A percentile compares a stretch with the other conserved stretches of the same genome.
Evolutionary conservation across 768 basidiomycete species (phyloP).

Genomic region (Hygrocybe punicea): DNA sequence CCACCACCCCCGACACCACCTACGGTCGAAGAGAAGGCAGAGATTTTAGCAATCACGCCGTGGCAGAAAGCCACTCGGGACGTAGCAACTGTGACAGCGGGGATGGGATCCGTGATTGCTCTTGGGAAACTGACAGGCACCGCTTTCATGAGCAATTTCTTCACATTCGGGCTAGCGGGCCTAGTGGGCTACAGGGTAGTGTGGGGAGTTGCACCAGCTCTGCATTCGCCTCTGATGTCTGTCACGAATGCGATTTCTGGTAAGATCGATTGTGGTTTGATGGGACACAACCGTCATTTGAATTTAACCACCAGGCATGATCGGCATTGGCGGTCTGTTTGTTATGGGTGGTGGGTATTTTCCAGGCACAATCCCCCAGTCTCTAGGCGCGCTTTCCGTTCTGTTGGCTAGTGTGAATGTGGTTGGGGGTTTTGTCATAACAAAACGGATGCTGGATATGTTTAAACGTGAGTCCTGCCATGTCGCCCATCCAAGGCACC

Average conservation of each 20-base stretch:
- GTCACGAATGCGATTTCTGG: conserved; percentile 89
- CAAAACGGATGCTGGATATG: conserved; percentile 91
- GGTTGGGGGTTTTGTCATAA: conserved; percentile 84
- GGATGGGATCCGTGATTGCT: conserved; percentile 69
- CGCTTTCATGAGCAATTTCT: conserved; percentile 85
- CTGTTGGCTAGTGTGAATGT: conserved; percentile 86
- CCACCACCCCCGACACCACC: conserved; percentile 51
- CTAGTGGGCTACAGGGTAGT: conserved; percentile 83
- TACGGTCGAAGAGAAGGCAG: conserved; percentile 44
- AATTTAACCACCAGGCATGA: conserved; percentile 44
- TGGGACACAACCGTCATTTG: not conserved
- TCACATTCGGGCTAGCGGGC: conserved; percentile 83
- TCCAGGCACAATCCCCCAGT: conserved; percentile 77
- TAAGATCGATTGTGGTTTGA: conserved; percentile 28
- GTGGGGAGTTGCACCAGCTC: conserved; percentile 84
- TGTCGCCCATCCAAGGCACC: not conserved
- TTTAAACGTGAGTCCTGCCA: conserved; percentile 62
- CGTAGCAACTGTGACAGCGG: conserved; percentile 68
- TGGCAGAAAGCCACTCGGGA: conserved; percentile 81
- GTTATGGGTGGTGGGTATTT: conserved; percentile 88
- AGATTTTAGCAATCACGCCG: conserved; percentile 67
- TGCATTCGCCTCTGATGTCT: conserved; percentile 89
- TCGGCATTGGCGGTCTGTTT: conserved; percentile 82
- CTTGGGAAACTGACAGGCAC: conserved; percentile 78
- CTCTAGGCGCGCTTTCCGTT: conserved; percentile 77